These are phyloP conservation scores for Porogramme epimiltina DNA, from an alignment of 1,284 basidiomycete genomes.

Conservation along the genomic window DNA sequence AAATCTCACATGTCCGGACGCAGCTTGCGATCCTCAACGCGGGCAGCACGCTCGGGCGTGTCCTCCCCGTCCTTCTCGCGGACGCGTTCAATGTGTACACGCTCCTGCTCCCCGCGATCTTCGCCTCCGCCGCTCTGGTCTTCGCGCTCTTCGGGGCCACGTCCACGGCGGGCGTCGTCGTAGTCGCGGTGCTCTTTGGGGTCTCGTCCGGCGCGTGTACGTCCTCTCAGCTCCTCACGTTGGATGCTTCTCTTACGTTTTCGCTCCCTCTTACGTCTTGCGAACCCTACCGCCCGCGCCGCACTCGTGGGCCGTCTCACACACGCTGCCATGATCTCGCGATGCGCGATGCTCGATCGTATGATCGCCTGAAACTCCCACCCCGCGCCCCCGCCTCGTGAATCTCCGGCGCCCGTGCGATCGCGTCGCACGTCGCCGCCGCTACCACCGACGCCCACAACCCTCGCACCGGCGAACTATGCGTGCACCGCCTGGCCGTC, in stretches of 20 bases:
- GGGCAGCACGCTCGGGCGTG: slow-evolving; percentile 47
- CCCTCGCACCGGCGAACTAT: background rate
- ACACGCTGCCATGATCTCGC: too few species aligned
- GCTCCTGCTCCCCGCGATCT: slow-evolving; percentile 38
- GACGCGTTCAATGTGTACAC: slow-evolving; percentile 43
- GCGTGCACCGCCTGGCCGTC: too few species aligned
- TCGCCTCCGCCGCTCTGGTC: slow-evolving; percentile 40
- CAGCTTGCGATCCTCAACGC: slow-evolving; percentile 47
- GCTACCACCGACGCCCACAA: background rate
- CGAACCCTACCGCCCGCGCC: too few species aligned
- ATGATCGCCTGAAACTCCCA: too few species aligned
- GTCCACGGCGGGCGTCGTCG: slow-evolving; percentile 37
- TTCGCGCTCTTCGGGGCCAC: slow-evolving; percentile 47
- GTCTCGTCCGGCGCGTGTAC: slow-evolving; percentile 52
- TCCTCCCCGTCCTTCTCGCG: slow-evolving; percentile 51
- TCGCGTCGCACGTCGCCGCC: too few species aligned
- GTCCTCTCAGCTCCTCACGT: slow-evolving; percentile 21
- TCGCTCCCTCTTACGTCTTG: too few species aligned
- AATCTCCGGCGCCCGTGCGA: too few species aligned
- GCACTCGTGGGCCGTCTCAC: too few species aligned
- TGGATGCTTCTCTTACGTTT: too few species aligned
- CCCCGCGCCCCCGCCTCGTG: too few species aligned
- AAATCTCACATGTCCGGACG: background rate
- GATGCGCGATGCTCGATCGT: too few species aligned
- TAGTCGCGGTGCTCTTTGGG: slow-evolving; percentile 48